phyloP scores from a whole-genome alignment of 495 filamentous ascomycete species.

The Sabuloglossum arenarium region DNA sequence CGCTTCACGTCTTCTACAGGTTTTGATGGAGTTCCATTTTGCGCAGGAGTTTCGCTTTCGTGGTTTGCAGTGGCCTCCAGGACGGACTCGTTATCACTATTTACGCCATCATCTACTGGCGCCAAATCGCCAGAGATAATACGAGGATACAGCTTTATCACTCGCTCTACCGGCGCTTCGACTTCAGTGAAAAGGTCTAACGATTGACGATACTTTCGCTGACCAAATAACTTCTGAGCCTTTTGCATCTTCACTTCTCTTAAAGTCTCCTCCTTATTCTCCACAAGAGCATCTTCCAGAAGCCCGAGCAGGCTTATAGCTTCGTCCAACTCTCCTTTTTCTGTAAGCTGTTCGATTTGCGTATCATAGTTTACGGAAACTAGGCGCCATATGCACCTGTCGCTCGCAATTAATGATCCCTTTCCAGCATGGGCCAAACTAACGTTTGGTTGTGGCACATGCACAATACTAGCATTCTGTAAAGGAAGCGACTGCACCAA shows the following conservation, averaged over 20 bases:
- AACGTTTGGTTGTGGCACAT: slow-evolving; percentile 86
- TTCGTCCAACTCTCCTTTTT: slow-evolving; percentile 63
- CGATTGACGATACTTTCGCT: slow-evolving; percentile 68
- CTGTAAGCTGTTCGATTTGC: slow-evolving; percentile 69
- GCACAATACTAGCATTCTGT: slow-evolving; percentile 57
- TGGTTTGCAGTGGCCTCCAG: not conserved
- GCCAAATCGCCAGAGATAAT: slow-evolving; percentile 70
- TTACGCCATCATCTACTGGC: not conserved
- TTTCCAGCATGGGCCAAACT: slow-evolving; percentile 87
- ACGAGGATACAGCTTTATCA: slow-evolving; percentile 67
- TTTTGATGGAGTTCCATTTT: slow-evolving; percentile 1
- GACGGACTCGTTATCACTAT: not conserved
- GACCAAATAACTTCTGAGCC: slow-evolving; percentile 62
- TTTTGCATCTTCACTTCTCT: slow-evolving; percentile 78
- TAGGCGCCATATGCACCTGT: slow-evolving; percentile 89
- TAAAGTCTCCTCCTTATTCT: slow-evolving; percentile 59
- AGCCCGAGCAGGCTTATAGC: slow-evolving; percentile 73
- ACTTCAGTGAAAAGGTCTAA: slow-evolving; percentile 82
- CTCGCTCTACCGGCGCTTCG: slow-evolving; percentile 69
- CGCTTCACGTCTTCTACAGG: not conserved
- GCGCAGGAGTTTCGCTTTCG: not conserved
- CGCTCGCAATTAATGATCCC: slow-evolving; percentile 76
- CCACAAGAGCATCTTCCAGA: slow-evolving; percentile 79
- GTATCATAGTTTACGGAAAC: slow-evolving; percentile 78
- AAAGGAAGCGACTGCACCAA: slow-evolving; percentile 69